These are phyloP conservation scores for Penicillium fimorum DNA, from an alignment of 495 filamentous ascomycete species.

Conservation along the genomic window DNA sequence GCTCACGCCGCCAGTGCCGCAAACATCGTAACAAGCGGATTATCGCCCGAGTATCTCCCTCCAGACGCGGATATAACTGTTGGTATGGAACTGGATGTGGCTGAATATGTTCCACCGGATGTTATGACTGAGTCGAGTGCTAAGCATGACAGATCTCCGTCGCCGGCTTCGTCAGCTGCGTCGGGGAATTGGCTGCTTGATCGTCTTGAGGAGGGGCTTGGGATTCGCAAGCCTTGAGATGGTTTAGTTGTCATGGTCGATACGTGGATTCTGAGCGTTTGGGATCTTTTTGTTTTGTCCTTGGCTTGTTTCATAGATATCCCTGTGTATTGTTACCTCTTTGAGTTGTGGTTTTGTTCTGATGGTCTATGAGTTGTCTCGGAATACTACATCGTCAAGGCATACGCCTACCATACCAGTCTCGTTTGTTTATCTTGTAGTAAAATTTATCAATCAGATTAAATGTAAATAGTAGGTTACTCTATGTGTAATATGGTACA, in stretches of 20 bases:
- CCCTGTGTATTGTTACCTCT: neutral
- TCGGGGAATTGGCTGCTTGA: conserved; percentile 32
- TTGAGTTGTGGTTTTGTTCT: neutral
- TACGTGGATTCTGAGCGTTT: neutral
- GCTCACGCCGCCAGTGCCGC: neutral
- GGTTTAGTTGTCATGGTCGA: neutral
- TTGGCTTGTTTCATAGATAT: neutral
- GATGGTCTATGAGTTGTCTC: neutral
- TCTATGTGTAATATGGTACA: neutral
- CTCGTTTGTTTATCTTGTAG: neutral
- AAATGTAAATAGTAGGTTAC: neutral
- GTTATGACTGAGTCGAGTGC: neutral
- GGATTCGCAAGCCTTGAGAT: neutral
- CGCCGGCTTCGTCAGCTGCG: conserved; percentile 18
- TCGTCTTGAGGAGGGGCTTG: conserved; percentile 27
- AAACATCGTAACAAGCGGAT: neutral
- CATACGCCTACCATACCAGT: neutral
- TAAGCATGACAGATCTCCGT: conserved; percentile 14
- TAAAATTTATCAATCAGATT: too few relatives aligned
- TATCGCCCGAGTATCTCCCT: neutral
- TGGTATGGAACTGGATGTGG: neutral
- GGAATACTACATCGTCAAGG: neutral
- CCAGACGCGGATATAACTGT: neutral
- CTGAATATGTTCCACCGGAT: neutral
- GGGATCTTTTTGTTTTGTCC: neutral